These are phyloP conservation scores for Maudiozyma barnettii DNA, from an alignment of 805 yeast genomes.

Conservation along the genomic window DNA sequence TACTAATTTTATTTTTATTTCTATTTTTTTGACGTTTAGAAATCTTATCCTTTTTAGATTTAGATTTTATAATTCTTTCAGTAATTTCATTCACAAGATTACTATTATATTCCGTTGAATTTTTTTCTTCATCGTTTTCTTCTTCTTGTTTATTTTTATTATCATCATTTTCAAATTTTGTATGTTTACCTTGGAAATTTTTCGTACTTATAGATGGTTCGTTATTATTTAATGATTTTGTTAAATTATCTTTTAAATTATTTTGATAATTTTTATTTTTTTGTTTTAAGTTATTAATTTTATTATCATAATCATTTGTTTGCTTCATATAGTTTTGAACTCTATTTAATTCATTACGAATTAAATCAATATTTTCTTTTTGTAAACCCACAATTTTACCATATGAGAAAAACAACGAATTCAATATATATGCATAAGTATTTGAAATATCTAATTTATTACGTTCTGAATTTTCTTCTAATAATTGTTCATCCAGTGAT, in stretches of 20 bases:
- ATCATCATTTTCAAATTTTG: slow-evolving; percentile 32
- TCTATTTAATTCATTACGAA: slow-evolving; percentile 56
- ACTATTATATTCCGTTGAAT: not conserved
- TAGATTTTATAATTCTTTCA: not conserved
- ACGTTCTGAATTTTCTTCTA: slow-evolving; percentile 14
- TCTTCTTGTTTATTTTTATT: not conserved
- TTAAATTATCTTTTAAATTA: slow-evolving; percentile 29
- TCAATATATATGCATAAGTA: slow-evolving; percentile 21
- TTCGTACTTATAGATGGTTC: slow-evolving; percentile 45
- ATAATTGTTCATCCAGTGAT: slow-evolving; percentile 23
- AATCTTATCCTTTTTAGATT: not conserved
- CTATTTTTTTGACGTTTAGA: not conserved
- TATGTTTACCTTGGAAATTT: slow-evolving; percentile 47
- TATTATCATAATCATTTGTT: slow-evolving; percentile 26
- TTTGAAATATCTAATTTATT: slow-evolving; percentile 20
- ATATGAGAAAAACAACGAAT: slow-evolving; percentile 24
- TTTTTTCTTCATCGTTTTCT: not conserved
- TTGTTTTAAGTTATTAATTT: slow-evolving; percentile 1
- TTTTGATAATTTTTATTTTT: not conserved
- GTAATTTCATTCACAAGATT: not conserved
- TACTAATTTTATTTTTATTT: not conserved
- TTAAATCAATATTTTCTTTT: slow-evolving; percentile 30
- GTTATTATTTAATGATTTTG: slow-evolving; percentile 35
- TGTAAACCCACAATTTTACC: slow-evolving; percentile 18
- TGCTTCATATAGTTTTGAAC: slow-evolving; percentile 61